Conservation (phyloP, 2,329 filamentous ascomycete species). For the Peltaster fructicola region DNA sequence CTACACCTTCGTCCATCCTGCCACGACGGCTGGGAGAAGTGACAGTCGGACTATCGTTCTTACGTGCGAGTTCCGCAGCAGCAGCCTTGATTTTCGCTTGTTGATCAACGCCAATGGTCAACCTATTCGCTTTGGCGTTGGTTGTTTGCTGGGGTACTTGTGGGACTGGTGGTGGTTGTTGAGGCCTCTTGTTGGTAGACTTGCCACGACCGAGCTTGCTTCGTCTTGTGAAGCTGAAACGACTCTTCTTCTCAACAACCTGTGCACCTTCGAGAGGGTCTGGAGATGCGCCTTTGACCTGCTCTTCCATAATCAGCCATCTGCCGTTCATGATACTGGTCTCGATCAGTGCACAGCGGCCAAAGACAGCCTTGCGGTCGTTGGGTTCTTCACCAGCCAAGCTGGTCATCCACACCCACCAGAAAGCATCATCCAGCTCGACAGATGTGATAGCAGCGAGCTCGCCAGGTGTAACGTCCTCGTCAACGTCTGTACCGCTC, state of each 20-base stretch:
- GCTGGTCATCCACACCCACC: slow-evolving; percentile 99
- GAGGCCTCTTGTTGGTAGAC: slow-evolving; percentile 41
- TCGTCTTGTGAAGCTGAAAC: slow-evolving; percentile 62
- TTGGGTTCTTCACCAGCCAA: slow-evolving; percentile 76
- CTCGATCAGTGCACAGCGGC: slow-evolving; percentile 80
- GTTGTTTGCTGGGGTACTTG: slow-evolving; percentile 8
- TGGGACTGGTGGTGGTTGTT: slow-evolving; percentile 28
- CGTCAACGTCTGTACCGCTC: slow-evolving; percentile 41
- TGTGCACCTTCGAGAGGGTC: slow-evolving; percentile 74
- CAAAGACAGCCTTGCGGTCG: slow-evolving; percentile 79
- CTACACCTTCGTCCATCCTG: slow-evolving; percentile 34
- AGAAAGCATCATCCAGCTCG: slow-evolving; percentile 87
- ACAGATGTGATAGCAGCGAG: slow-evolving; percentile 77
- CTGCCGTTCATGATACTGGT: slow-evolving; percentile 63
- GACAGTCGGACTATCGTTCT: slow-evolving; percentile 34
- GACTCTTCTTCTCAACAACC: slow-evolving; percentile 77
- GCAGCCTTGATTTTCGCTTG: slow-evolving; percentile 87
- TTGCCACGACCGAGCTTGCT: slow-evolving; percentile 52
- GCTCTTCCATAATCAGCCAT: slow-evolving; percentile 93
- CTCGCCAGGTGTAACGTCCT: slow-evolving; percentile 73
- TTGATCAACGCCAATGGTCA: slow-evolving; percentile 74
- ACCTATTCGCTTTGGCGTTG: too few species aligned
- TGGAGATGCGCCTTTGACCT: slow-evolving; percentile 79
- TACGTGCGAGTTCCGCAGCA: slow-evolving; percentile 61
- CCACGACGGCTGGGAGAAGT: slow-evolving; percentile 27